Conservation (phyloP, 768 basidiomycete species). For the Boletus sp. region DNA sequence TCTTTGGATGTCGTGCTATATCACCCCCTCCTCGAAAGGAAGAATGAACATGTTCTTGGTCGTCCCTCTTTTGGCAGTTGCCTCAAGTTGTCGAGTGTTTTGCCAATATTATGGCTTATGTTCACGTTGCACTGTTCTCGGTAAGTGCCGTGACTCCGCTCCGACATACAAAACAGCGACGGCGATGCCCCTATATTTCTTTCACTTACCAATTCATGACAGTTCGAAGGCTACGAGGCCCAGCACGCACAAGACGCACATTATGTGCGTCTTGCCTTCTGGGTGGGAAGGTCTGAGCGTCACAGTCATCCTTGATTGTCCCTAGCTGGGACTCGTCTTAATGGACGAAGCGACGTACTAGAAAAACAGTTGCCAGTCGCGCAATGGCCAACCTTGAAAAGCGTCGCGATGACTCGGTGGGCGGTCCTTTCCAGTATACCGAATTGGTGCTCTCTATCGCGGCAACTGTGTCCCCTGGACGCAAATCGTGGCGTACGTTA, state of each 20-base stretch:
- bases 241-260: slow-evolving; percentile 21
- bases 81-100: too few species aligned
- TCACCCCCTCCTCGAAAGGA: too few species aligned
- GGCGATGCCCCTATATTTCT: not conserved
- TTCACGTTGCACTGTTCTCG: not conserved
- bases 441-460: slow-evolving; percentile 21
- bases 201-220: slow-evolving; percentile 8
- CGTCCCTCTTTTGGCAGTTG: too few species aligned
- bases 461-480: slow-evolving; percentile 10
- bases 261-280: slow-evolving; percentile 17
- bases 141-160: not conserved
- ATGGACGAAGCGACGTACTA: slow-evolving; percentile 28
- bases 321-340: slow-evolving; percentile 25
- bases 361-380: slow-evolving; percentile 24
- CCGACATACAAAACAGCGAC: not conserved
- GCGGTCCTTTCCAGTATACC: not conserved
- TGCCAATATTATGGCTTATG: too few species aligned
- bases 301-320: slow-evolving; percentile 26
- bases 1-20: too few species aligned
- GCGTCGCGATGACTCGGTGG: slow-evolving; percentile 27
- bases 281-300: slow-evolving; percentile 35
- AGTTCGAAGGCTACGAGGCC: slow-evolving; percentile 29
- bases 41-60: too few species aligned
- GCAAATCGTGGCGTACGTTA: not conserved
- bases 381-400: slow-evolving; percentile 25